Percentiles rank a stretch among this genome's conserved stretches.
These are phyloP conservation scores for Artemisia annua DNA, from an alignment of 129 eudicot genomes.

Conservation along the genomic window DNA sequence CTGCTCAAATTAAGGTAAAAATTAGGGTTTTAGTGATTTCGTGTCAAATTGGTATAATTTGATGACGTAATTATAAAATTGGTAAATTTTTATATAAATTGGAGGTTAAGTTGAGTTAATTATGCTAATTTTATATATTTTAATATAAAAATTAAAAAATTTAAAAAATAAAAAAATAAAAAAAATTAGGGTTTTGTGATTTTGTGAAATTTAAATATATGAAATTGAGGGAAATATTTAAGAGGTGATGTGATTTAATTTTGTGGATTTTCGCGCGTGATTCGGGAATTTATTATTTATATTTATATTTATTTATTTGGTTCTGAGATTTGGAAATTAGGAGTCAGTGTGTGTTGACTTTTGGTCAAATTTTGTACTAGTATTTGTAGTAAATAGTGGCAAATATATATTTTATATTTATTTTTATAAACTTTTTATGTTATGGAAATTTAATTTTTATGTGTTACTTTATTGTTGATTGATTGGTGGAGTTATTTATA, in stretches of 20 bases:
- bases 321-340: constrained; percentile 48
- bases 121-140: too few species aligned
- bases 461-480: constrained; percentile 12
- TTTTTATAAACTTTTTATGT: background rate
- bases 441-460: constrained; percentile 8
- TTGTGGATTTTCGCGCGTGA: constrained; percentile 64
- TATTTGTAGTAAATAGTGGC: too few species aligned
- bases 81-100: background rate
- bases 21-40: constrained; percentile 30
- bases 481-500: constrained; percentile 17
- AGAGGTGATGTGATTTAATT: constrained; percentile 12
- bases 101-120: too few species aligned
- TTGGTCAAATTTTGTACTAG: too few species aligned
- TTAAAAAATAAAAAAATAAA: too few species aligned
- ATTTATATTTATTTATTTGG: constrained; percentile 12
- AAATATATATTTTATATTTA: too few species aligned
- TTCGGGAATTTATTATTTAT: constrained; percentile 14
- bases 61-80: constrained; percentile 3
- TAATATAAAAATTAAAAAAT: too few species aligned
- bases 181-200: too few species aligned
- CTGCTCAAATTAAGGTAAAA: constrained; percentile 28
- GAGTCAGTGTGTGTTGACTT: constrained; percentile 7
- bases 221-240: constrained; percentile 14
- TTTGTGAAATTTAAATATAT: too few species aligned
- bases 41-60: background rate